Evolutionary conservation across 2,329 filamentous ascomycete genomes (phyloP).

Genomic region (Tolypocladium endophyticum): DNA sequence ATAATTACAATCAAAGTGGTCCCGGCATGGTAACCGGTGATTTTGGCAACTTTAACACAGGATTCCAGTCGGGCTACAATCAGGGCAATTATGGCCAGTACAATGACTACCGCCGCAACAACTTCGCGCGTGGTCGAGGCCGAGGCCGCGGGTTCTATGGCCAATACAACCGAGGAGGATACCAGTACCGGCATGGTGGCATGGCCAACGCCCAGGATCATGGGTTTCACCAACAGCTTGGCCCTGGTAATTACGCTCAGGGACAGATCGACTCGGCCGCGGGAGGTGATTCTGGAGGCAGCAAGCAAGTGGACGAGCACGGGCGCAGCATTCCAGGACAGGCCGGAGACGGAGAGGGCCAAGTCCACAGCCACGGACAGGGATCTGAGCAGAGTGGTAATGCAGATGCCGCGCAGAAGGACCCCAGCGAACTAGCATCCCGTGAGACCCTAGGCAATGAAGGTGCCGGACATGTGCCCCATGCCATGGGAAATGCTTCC

Average conservation of each 20-base stretch:
- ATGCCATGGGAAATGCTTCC: conserved; percentile 4
- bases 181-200: conserved; percentile 27
- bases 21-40: conserved; percentile 71
- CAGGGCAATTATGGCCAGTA: conserved; percentile 76
- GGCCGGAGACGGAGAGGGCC: conserved; percentile 3
- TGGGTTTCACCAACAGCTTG: conserved; percentile 18
- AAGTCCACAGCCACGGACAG: conserved; percentile 4
- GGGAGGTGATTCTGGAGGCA: conserved; percentile 15
- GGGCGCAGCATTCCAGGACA: conserved; percentile 21
- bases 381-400: conserved; percentile 5
- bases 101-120: conserved; percentile 67
- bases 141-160: conserved; percentile 52
- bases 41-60: conserved; percentile 69
- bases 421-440: conserved; percentile 11
- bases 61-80: conserved; percentile 68
- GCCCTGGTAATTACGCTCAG: conserved; percentile 7
- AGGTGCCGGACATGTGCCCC: conserved; percentile 9
- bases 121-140: conserved; percentile 57
- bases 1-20: conserved; percentile 85
- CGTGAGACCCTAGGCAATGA: conserved; percentile 21
- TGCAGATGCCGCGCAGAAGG: conserved; percentile 9
- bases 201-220: conserved; percentile 25
- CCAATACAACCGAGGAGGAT: conserved; percentile 46
- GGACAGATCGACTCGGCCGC: conserved; percentile 9
- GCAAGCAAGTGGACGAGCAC: conserved; percentile 25